Conservation (phyloP, 176 grass and related monocot genomes). For the Ampelocalamus luodianensis region DNA sequence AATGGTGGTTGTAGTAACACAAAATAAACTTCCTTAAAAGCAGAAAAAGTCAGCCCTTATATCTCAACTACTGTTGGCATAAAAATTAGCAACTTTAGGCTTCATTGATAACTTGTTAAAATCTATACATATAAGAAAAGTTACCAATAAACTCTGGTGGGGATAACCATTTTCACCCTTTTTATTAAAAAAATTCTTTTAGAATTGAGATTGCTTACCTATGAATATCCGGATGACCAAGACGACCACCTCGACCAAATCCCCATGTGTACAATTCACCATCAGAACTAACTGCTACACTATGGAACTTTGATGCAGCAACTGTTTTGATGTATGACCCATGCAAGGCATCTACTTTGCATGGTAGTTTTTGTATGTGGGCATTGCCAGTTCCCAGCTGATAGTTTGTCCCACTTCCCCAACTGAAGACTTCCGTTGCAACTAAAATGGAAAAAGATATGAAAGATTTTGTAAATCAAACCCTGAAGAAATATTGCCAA, state of each 20-base stretch:
- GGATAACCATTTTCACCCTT: neutral
- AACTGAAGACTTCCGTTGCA: slow-evolving; percentile 93
- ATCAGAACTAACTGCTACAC: slow-evolving; percentile 82
- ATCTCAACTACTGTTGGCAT: slow-evolving; percentile 11
- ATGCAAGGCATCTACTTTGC: slow-evolving; percentile 97
- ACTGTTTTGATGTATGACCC: slow-evolving; percentile 74
- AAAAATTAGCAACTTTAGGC: slow-evolving; percentile 20
- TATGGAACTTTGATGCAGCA: slow-evolving; percentile 93
- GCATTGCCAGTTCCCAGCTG: slow-evolving; percentile 97
- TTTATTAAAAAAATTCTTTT: neutral
- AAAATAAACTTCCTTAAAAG: slow-evolving; percentile 25
- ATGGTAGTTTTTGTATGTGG: slow-evolving; percentile 96
- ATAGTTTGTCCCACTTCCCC: slow-evolving; percentile 99
- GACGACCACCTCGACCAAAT: slow-evolving; percentile 91
- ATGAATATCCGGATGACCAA: slow-evolving; percentile 95
- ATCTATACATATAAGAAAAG: neutral
- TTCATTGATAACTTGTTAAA: slow-evolving; percentile 26
- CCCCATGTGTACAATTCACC: slow-evolving; percentile 98
- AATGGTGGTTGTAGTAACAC: slow-evolving; percentile 30
- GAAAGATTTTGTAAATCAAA: slow-evolving; percentile 40
- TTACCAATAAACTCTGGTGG: neutral
- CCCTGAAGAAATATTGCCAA: slow-evolving; percentile 45
- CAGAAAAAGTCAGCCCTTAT: neutral
- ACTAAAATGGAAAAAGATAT: slow-evolving; percentile 63
- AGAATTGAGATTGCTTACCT: slow-evolving; percentile 54